Percentiles rank a stretch among this genome's conserved stretches.
Conservation (phyloP, 768 basidiomycete genomes). For the Trametes gibbosa region DNA sequence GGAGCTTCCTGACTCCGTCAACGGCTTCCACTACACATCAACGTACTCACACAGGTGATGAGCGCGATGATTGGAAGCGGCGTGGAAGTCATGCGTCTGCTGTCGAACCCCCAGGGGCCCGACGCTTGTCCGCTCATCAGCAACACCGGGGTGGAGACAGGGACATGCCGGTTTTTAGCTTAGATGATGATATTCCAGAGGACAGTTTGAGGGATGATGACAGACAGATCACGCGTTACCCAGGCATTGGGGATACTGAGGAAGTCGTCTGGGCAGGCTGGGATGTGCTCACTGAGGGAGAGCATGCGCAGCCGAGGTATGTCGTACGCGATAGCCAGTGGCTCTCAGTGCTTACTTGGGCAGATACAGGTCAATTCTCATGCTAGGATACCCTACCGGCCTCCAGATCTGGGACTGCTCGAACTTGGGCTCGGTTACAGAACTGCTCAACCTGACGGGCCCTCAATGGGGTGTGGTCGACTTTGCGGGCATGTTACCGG, state of each 20-base stretch:
- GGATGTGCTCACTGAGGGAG: conserved; percentile 32
- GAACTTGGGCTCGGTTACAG: conserved; percentile 46
- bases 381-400: conserved; percentile 52
- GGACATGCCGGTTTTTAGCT: conserved; percentile 22
- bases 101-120: not conserved
- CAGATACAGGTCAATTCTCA: conserved; percentile 37
- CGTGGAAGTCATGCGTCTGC: conserved; percentile 19
- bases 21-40: conserved; percentile 12
- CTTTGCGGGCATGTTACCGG: conserved; percentile 42
- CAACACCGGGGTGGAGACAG: not conserved
- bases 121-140: not conserved
- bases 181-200: conserved; percentile 28
- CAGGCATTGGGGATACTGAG: conserved; percentile 32
- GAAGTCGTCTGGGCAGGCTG: conserved; percentile 44
- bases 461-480: conserved; percentile 34
- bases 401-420: conserved; percentile 65
- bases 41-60: conserved; percentile 13
- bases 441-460: conserved; percentile 50
- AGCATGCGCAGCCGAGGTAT: conserved; percentile 15
- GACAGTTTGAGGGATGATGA: conserved; percentile 11
- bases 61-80: conserved; percentile 16
- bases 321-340: conserved; percentile 5
- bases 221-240: conserved; percentile 24
- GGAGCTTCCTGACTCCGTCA: conserved; percentile 37
- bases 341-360: conserved; percentile 14